Percentiles rank a stretch among this genome's conserved stretches.
Conservation (phyloP, 2,329 filamentous ascomycete genomes). For the Alternaria ventricosa region DNA sequence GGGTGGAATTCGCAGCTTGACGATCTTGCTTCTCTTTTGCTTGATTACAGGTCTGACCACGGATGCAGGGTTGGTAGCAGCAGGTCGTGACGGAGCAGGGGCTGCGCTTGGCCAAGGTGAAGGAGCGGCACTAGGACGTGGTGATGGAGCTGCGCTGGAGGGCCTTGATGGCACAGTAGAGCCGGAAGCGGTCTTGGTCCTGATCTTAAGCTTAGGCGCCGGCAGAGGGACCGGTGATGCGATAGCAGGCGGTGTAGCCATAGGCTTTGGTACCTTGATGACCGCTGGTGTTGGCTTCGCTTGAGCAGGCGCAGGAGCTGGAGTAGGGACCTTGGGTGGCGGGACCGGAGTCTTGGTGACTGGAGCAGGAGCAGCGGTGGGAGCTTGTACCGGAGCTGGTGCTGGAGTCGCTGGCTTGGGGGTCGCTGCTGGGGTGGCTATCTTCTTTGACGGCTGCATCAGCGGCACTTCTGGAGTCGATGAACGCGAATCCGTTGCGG, state of each 20-base stretch:
- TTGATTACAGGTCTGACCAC: conserved; percentile 15
- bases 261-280: conserved; percentile 23
- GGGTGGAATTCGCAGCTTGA: conserved; percentile 32
- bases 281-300: conserved; percentile 14
- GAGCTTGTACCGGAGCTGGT: background rate
- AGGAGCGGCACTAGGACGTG: conserved; percentile 17
- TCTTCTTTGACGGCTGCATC: conserved; percentile 23
- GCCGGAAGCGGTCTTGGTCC: conserved; percentile 29
- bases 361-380: conserved; percentile 1
- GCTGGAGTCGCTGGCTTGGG: conserved; percentile 13
- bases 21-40: conserved; percentile 35
- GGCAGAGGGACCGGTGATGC: conserved; percentile 31
- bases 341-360: conserved; percentile 2
- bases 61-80: conserved; percentile 5
- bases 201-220: conserved; percentile 38
- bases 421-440: conserved; percentile 25
- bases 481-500: conserved; percentile 22
- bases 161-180: conserved; percentile 10
- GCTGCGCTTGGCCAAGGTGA: conserved; percentile 19
- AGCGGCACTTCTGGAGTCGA: conserved; percentile 26
- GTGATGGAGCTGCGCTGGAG: conserved; percentile 21
- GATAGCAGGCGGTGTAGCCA: conserved; percentile 31
- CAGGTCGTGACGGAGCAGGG: conserved; percentile 5
- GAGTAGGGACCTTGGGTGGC: conserved; percentile 8
- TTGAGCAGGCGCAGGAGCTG: conserved; percentile 13